Conservation (phyloP, 106 monocot species). For the Apostasia ramifera region DNA sequence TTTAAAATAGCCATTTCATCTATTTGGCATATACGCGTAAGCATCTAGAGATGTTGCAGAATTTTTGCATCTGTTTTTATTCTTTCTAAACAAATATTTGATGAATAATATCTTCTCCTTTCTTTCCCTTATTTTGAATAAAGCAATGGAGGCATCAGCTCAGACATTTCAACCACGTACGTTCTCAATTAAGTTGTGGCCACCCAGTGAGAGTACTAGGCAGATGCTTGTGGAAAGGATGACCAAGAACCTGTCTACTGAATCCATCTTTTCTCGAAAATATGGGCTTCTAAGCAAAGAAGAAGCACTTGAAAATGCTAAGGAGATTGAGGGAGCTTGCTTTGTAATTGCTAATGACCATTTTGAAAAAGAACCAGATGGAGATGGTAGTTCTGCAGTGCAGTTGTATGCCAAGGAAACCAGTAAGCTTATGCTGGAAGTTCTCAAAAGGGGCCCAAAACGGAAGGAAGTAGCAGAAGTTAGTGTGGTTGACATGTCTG, state of each 20-base stretch:
- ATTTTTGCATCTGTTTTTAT: no score
- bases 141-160: conserved; percentile 24
- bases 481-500: background rate
- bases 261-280: conserved; percentile 81
- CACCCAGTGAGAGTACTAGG: conserved; percentile 74
- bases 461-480: conserved; percentile 15
- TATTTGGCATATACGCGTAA: no score
- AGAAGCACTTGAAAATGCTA: conserved; percentile 68
- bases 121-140: no score
- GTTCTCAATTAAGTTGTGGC: conserved; percentile 92
- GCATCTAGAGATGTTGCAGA: no score
- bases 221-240: conserved; percentile 72
- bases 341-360: conserved; percentile 60
- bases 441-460: conserved; percentile 66
- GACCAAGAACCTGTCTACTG: conserved; percentile 71
- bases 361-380: conserved; percentile 73
- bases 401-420: conserved; percentile 95
- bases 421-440: conserved; percentile 79
- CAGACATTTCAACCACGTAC: conserved; percentile 32
- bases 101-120: no score
- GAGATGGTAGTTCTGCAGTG: conserved; percentile 91
- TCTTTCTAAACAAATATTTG: no score
- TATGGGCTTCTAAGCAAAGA: conserved; percentile 65
- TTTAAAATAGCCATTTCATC: no score
- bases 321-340: conserved; percentile 59